Evolutionary conservation across 768 basidiomycete genomes (phyloP).

Genomic region (Nidularia pulvinata): DNA sequence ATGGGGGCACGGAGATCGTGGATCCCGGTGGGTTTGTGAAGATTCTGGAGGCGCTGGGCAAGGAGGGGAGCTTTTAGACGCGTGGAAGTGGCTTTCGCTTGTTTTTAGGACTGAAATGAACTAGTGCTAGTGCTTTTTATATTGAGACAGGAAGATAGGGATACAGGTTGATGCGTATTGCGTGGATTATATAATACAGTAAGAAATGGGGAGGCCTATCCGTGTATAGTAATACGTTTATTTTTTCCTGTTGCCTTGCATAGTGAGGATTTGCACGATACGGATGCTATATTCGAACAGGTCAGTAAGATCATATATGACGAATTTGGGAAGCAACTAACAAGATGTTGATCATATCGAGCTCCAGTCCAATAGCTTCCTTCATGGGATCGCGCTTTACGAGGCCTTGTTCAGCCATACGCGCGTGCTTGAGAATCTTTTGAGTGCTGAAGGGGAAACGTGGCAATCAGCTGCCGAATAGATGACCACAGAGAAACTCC

Average conservation of each 20-base stretch:
- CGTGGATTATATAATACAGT: too few relatives aligned
- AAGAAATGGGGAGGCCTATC: too few relatives aligned
- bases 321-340: conserved; percentile 27
- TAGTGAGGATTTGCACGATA: conserved; percentile 76
- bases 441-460: conserved; percentile 57
- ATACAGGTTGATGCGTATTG: too few relatives aligned
- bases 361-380: conserved; percentile 76
- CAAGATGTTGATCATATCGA: conserved; percentile 94
- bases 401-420: conserved; percentile 66
- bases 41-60: conserved; percentile 69
- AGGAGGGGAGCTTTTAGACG: too few relatives aligned
- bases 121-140: too few relatives aligned
- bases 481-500: neutral
- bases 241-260: conserved; percentile 36
- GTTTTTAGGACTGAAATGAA: too few relatives aligned
- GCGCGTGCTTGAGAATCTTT: conserved; percentile 78
- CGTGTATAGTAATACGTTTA: too few relatives aligned
- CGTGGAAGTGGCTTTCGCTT: too few relatives aligned
- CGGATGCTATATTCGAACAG: conserved; percentile 58
- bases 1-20: conserved; percentile 95
- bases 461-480: neutral
- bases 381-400: conserved; percentile 74
- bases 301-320: conserved; percentile 1
- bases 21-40: conserved; percentile 86
- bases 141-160: too few relatives aligned